Evolutionary conservation across 805 yeast species (phyloP), one percentile per base, ranked within the genome.

Genomic region (Maudiozyma serrabonitensis): DNA sequence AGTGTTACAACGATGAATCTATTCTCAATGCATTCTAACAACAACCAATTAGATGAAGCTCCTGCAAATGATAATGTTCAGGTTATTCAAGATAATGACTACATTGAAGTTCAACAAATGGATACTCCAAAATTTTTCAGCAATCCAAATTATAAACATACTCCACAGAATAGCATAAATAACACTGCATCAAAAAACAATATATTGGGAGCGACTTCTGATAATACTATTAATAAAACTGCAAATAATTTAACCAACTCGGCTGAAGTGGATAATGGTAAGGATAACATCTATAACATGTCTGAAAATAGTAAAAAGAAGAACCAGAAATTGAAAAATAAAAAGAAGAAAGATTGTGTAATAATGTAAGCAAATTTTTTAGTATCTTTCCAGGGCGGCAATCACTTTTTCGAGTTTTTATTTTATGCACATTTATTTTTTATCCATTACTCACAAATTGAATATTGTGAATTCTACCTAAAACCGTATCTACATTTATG

Each of bases 1-100:
- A 61, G 63, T 50, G 48, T 52, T 2, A 52, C 43, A 19, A 61
- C 66, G 1, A 23, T 60, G n/a, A 59, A 59, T 45, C 40, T 61
- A 32, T 61, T 61, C 50, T 19, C 55, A 15, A 40, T 37, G 7
- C 23, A 9, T n/a, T 21, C 23, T 8, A 41, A 41, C 21, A n/a
- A 9, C 13, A 41, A 25, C 26, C 19, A 39, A 15, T 54, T 55
- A 23, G 34, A 38, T 16, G 23, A 19, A 12, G 19, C 4, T 19
- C 15, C 8, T 16, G 6, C 11, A 19, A 16, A 7, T 19, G 42
- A 23, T 39, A 19, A 23, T 13, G 26, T 39, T 19, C 23, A 21
- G n/a, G 25, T 6, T 13, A 8, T 13, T 21, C 16, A 39, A 13
- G 11, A 42, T 18, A 18, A 28, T 28, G 45, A 26, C 26, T 42